Evolutionary conservation across 176 grass and related monocot genomes (phyloP).

Genomic region (Triticum monococcum): DNA sequence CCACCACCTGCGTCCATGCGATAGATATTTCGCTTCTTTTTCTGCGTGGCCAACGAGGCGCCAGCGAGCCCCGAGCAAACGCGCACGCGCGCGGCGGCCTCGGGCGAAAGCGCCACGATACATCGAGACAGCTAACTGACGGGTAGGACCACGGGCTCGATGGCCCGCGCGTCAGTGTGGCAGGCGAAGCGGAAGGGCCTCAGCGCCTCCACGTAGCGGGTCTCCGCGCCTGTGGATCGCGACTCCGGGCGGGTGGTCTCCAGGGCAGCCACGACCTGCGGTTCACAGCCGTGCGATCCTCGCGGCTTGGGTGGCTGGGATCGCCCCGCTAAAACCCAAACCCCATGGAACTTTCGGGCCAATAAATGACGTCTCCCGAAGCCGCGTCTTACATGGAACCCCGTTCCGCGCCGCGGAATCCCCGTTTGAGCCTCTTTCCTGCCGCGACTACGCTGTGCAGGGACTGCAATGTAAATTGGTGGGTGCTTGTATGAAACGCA

Average conservation of each 20-base stretch:
- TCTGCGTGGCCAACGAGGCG: not conserved
- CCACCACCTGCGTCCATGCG: not conserved
- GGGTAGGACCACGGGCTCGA: accelerated
- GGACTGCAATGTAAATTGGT: not conserved
- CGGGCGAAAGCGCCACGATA: not conserved
- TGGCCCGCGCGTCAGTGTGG: conserved; percentile 16
- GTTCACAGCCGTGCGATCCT: not conserved
- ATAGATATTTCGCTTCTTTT: not conserved
- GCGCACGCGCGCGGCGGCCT: not conserved
- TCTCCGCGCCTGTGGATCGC: conserved; percentile 56
- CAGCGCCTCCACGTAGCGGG: conserved; percentile 43
- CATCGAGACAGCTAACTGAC: not conserved
- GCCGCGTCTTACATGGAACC: accelerated
- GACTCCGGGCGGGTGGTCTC: conserved; percentile 37
- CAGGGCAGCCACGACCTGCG: conserved; percentile 20
- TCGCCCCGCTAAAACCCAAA: conserved; percentile 32
- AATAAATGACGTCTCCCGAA: conserved; percentile 7
- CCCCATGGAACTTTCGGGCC: not conserved
- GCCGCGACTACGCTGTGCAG: accelerated
- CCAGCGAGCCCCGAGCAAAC: conserved; percentile 19
- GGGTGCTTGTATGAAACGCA: accelerated
- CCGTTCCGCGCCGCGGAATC: accelerated
- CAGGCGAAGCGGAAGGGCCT: not conserved
- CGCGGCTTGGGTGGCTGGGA: not conserved
- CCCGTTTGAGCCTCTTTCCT: accelerated